Percentiles rank a stretch among this genome's conserved stretches.
phyloP scores from a whole-genome alignment of 768 basidiomycete species.

The Lactifluus volemus region DNA sequence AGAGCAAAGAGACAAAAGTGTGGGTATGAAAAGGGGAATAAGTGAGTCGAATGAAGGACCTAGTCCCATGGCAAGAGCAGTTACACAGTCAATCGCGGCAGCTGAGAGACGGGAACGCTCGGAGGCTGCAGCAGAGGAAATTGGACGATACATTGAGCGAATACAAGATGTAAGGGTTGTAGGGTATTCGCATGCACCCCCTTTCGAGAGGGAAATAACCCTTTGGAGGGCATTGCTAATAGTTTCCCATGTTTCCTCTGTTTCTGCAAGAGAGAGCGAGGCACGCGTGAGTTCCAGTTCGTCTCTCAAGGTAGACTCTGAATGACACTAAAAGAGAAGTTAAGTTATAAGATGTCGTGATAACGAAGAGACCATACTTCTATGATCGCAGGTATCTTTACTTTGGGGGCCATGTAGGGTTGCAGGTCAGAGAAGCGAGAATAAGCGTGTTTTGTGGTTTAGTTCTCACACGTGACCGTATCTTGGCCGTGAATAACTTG shows the following conservation, averaged over 20 bases:
- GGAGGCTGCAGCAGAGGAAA: constrained; percentile 55
- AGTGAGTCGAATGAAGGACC: constrained; percentile 59
- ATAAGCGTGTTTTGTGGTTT: background rate
- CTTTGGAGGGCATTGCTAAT: constrained; percentile 43
- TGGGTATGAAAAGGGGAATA: constrained; percentile 56
- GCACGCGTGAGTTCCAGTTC: constrained; percentile 29
- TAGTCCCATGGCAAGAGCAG: constrained; percentile 43
- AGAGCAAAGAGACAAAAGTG: constrained; percentile 56
- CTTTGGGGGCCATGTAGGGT: constrained; percentile 14
- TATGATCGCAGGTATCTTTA: constrained; percentile 12
- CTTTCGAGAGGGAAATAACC: constrained; percentile 41
- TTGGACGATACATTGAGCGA: constrained; percentile 42
- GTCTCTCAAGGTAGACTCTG: constrained; percentile 8
- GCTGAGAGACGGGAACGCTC: constrained; percentile 69
- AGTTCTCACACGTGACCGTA: constrained; percentile 14
- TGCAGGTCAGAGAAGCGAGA: background rate
- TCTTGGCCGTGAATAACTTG: background rate
- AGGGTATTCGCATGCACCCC: constrained; percentile 44
- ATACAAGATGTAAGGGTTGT: constrained; percentile 43
- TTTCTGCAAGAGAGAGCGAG: constrained; percentile 43
- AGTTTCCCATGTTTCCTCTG: constrained; percentile 74
- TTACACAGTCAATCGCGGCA: constrained; percentile 55
- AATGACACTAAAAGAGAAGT: constrained; percentile 13
- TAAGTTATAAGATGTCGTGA: background rate
- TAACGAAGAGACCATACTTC: background rate